These are phyloP conservation scores for Solanum virginianum DNA, from an alignment of 257 asterid species.

Conservation along the genomic window DNA sequence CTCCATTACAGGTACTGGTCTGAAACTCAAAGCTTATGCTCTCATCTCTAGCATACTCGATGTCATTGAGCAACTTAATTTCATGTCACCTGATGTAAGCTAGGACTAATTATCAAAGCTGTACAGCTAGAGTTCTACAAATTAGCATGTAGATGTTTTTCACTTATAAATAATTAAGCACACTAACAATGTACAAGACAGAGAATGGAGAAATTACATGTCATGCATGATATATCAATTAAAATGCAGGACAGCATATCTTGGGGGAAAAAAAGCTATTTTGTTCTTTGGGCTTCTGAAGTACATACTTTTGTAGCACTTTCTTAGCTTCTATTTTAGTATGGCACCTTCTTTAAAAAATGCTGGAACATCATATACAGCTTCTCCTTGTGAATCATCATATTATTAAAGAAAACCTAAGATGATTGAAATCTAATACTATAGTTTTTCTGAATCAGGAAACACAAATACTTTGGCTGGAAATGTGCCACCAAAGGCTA, in stretches of 20 bases:
- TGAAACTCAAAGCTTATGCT: neutral
- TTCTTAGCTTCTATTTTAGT: neutral
- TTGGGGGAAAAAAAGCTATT: neutral
- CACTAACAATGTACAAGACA: neutral
- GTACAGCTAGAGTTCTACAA: neutral
- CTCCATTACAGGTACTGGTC: constrained; percentile 64
- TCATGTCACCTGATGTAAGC: neutral
- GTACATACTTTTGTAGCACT: neutral
- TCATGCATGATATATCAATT: neutral
- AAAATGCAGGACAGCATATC: neutral
- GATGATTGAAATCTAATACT: neutral
- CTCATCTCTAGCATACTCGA: neutral
- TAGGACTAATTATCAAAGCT: neutral
- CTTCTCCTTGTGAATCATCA: neutral
- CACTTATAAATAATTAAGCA: neutral
- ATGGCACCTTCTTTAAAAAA: neutral
- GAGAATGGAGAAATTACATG: neutral
- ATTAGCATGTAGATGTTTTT: neutral
- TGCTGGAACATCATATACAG: neutral
- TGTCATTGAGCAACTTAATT: neutral
- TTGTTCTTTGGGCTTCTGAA: neutral
- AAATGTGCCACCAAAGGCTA: constrained; percentile 96
- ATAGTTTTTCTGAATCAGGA: constrained; percentile 25
- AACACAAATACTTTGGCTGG: constrained; percentile 96
- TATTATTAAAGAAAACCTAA: neutral